Evolutionary conservation across 148 eudicot genomes (phyloP), one percentile per base, ranked within the genome.

Genomic region (Chenopodium berlandieri): DNA sequence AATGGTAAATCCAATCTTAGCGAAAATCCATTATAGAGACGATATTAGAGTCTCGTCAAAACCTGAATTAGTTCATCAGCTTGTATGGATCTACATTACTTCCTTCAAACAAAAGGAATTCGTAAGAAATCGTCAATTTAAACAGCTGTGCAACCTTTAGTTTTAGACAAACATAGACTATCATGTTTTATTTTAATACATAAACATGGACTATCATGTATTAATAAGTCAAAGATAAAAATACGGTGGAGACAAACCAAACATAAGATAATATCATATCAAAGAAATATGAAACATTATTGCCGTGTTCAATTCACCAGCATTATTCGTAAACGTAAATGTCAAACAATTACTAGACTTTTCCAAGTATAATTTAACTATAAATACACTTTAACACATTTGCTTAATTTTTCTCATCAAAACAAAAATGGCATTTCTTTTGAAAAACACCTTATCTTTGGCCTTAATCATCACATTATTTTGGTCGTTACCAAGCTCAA

Each of bases 341-440:
- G 46, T 69, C 48, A 30, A 22, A n/a, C 5, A 34, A 66, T 37
- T 9, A 62, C 50, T 40, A 34, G 78, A 76, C 81, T 81, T 72
- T 63, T 80, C 81, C 71, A 73, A 78, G 48, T 81, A 52, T 50
- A 81, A 63, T 25, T 46, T 47, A 22, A 22, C 62, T 84, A 84
- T 84, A 84, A 84, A 81, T 81, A 77, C 78, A 81, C 77, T 44
- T 6, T 6, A 11, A 77, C 48, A 77, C 48, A 77, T 19, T 66
- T 66, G 14, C 13, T 46, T 32, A 17, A 11, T 71, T 80, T 54
- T 60, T 66, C 80, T 80, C 83, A 84, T 75, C 86, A 79, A 83
- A 79, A 48, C 34, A 31, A 47, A 7, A 7, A 82, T 78, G 82
- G 75, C 75, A 17, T 27, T 40, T 22, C 40, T 52, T 58, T 25